Evolutionary conservation across 768 basidiomycete species (phyloP).

Genomic region (Mycena rebaudengoi): DNA sequence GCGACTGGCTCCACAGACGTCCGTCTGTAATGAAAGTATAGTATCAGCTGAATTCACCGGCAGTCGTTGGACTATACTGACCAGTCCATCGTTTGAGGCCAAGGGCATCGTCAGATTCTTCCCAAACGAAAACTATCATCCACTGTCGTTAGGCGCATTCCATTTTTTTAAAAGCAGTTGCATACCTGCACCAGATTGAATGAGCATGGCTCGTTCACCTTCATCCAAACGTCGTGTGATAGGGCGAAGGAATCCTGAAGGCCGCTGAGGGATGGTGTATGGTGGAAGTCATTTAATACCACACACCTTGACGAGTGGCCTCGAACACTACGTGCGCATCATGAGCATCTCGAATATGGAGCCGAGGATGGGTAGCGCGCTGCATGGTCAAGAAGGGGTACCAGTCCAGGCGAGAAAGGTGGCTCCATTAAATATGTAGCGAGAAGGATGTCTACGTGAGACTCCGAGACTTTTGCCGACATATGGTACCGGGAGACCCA

Average conservation of each 20-base stretch:
- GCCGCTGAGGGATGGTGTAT: slow-evolving; percentile 1
- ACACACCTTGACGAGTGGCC: slow-evolving; percentile 63
- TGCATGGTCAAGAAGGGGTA: slow-evolving; percentile 50
- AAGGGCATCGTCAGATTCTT: slow-evolving; percentile 71
- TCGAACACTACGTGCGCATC: slow-evolving; percentile 75
- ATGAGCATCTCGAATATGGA: slow-evolving; percentile 71
- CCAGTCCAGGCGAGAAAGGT: slow-evolving; percentile 18
- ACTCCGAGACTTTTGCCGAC: slow-evolving; percentile 8
- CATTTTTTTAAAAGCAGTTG: no score
- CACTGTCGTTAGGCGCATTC: no score
- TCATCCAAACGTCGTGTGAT: slow-evolving; percentile 69
- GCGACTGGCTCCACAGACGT: slow-evolving; percentile 72
- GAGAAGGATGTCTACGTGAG: slow-evolving; percentile 13
- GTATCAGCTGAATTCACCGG: background rate
- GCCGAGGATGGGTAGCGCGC: slow-evolving; percentile 68
- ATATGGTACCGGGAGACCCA: slow-evolving; percentile 5
- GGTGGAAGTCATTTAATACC: no score
- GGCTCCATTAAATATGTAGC: slow-evolving; percentile 36
- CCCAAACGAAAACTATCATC: slow-evolving; percentile 80
- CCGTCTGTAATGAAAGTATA: slow-evolving; percentile 52
- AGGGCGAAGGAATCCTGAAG: slow-evolving; percentile 48
- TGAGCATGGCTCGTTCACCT: slow-evolving; percentile 60
- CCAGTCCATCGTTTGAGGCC: slow-evolving; percentile 75
- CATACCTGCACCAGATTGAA: slow-evolving; percentile 67
- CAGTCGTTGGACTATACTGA: slow-evolving; percentile 23